Percentiles rank a stretch among this genome's conserved stretches.
Conservation (phyloP, 148 eudicot species). For the Heliosperma pusillum region DNA sequence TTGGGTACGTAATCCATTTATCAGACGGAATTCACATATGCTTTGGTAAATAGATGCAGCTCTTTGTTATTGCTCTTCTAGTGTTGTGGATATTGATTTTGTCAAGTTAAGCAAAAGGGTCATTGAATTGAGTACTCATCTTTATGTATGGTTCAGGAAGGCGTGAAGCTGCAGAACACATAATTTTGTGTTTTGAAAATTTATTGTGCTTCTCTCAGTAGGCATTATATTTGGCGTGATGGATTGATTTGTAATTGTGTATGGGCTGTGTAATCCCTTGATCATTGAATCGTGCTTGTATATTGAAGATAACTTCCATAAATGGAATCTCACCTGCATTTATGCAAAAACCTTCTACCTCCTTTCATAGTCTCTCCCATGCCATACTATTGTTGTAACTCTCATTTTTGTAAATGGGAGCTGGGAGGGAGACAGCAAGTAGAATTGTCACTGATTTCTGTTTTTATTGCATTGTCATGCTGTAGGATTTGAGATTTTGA, state of each 20-base stretch:
- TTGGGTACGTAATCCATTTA: conserved; percentile 46
- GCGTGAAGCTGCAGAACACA: neutral
- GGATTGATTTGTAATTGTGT: neutral
- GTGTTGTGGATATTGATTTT: neutral
- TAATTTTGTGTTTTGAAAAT: neutral
- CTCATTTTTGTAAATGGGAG: neutral
- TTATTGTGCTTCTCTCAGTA: neutral
- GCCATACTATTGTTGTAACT: neutral
- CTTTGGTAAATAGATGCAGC: neutral
- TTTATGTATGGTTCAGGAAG: neutral
- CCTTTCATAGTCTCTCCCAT: neutral
- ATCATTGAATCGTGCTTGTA: neutral
- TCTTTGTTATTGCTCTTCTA: neutral
- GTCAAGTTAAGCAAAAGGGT: neutral
- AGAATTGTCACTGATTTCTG: conserved; percentile 3
- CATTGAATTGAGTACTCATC: neutral
- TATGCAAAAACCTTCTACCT: neutral
- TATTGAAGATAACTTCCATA: neutral
- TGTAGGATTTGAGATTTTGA: neutral
- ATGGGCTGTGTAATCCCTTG: neutral
- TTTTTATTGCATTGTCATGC: conserved; percentile 2
- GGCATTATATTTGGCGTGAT: neutral
- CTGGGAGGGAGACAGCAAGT: conserved; percentile 9
- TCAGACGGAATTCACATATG: neutral
- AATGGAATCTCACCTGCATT: neutral